Evolutionary conservation across 768 basidiomycete species (phyloP), one percentile per base, ranked within the genome.

Genomic region (Pholiota conissans): DNA sequence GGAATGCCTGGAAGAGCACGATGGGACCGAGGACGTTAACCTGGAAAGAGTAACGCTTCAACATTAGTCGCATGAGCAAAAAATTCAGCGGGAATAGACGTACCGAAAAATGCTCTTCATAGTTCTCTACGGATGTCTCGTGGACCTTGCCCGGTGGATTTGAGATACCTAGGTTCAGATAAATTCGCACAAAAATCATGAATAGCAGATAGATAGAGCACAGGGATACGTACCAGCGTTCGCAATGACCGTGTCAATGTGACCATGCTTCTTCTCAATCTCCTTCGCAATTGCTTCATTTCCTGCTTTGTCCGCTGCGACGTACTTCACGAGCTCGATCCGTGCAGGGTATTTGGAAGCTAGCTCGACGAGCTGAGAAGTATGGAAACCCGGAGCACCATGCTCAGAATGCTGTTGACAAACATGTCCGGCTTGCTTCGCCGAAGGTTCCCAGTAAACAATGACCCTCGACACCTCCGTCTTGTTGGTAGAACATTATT

Each of bases 161-260:
- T 9, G n/a, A 29, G n/a, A 50, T 10, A 22, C 29, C 49, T 50
- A n/a, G n/a, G 11, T 13, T 16, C 20, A 5, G 10, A 0, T 5
- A 34, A 34, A n/a, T 30, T 5, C 10, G n/a, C n/a, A 26, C 16
- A 7, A 26, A 9, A 24, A 4, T 29, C 10, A 48, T 16, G 2
- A 26, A 5, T 9, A 3, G 7, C 6, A n/a, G n/a, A n/a, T n/a
- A 8, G 18, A 49, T 32, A 24, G 20, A 24, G n/a, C n/a, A n/a
- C n/a, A 39, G 3, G 24, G 13, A 51, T 5, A 32, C 10, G 18
- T 22, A 37, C 50, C 50, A 8, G 50, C 50, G 20, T 51, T 51
- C 18, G 50, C 50, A 35, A 51, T 51, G 9, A 51, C 50, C n/a
- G 50, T 51, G 29, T 51, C 50, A 7, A 51, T 13, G 13, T 24